These are phyloP conservation scores for Zea mays DNA, from an alignment of 176 grass and related monocot genomes.

Conservation along the genomic window DNA sequence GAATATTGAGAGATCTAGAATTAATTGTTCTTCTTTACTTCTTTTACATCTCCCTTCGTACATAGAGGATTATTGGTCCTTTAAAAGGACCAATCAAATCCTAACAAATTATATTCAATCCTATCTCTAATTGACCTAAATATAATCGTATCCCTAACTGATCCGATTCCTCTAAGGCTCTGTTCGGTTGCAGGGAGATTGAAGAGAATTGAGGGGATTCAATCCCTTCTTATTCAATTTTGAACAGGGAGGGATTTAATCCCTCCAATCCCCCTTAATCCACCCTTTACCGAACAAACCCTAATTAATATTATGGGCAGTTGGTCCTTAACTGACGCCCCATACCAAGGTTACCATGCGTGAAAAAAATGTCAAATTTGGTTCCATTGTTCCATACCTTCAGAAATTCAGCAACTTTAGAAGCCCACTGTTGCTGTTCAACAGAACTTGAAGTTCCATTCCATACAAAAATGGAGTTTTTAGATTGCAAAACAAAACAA, in stretches of 20 bases:
- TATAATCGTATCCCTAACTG: neutral
- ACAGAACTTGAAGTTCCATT: conserved; percentile 69
- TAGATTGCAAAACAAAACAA: conserved; percentile 91
- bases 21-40: too few species aligned
- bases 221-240: too few species aligned
- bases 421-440: conserved; percentile 86
- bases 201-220: neutral
- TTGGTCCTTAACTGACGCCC: neutral
- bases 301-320: neutral
- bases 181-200: conserved; percentile 18
- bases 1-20: too few species aligned
- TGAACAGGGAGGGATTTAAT: too few species aligned
- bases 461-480: conserved; percentile 72
- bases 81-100: neutral
- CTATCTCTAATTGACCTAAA: neutral
- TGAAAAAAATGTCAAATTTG: conserved; percentile 17
- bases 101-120: neutral
- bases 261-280: too few species aligned
- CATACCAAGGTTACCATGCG: neutral
- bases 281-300: too few species aligned
- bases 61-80: too few species aligned
- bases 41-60: too few species aligned
- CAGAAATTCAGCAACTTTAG: conserved; percentile 80
- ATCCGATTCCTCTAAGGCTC: neutral
- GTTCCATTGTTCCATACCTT: conserved; percentile 59